Evolutionary conservation across 2,329 filamentous ascomycete species (phyloP).

Genomic region (Geoglossum cookeanum): DNA sequence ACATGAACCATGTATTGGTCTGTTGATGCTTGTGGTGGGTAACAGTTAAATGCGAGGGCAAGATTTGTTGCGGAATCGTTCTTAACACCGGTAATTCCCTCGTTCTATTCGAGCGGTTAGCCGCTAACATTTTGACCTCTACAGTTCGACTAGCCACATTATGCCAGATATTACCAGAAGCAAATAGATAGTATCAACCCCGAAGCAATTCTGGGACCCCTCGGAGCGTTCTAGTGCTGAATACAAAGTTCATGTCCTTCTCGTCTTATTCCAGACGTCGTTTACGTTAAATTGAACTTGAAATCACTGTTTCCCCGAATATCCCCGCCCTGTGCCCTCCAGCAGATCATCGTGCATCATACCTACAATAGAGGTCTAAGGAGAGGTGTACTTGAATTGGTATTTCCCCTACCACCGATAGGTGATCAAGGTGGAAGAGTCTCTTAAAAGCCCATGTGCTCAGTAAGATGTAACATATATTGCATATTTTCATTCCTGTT

Average conservation of each 20-base stretch:
- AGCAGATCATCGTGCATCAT: background rate
- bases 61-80: constrained; percentile 98
- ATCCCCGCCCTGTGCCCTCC: background rate
- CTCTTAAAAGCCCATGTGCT: too few species aligned
- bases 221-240: background rate
- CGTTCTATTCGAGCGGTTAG: background rate
- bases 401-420: too few species aligned
- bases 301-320: background rate
- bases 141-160: constrained; percentile 9
- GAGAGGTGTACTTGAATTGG: background rate
- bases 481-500: too few species aligned
- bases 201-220: background rate
- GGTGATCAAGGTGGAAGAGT: too few species aligned
- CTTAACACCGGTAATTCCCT: constrained; percentile 58
- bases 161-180: background rate
- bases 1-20: constrained; percentile 5
- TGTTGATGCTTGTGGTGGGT: constrained; percentile 16
- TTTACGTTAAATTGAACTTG: background rate
- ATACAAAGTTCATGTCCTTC: background rate
- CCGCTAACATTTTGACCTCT: background rate
- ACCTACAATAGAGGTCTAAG: background rate
- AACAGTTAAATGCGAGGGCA: constrained; percentile 80
- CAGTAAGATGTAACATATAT: too few species aligned
- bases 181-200: background rate
- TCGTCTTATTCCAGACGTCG: background rate